Evolutionary conservation across 805 yeast species (phyloP).

Genomic region (Cyberlindnera bimundalis): DNA sequence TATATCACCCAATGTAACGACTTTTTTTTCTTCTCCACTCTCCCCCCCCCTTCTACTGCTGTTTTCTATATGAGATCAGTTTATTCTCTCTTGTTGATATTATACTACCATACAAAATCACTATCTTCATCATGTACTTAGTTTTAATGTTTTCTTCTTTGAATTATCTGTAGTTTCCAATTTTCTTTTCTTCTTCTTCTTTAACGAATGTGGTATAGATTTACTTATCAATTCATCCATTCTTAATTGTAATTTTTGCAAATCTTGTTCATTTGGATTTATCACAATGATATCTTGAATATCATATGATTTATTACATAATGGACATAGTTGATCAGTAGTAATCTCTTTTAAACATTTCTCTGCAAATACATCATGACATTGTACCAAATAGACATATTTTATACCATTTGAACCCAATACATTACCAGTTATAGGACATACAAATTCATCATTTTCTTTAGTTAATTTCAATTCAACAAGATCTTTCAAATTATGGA

Average conservation of each 20-base stretch:
- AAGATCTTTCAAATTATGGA: constrained; percentile 41
- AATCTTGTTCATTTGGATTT: constrained; percentile 30
- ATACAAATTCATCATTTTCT: constrained; percentile 28
- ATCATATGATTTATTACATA: constrained; percentile 33
- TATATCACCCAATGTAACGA: no score
- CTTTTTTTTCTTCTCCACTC: no score
- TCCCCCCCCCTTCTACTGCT: no score
- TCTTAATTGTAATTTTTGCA: constrained; percentile 24
- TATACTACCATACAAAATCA: no score
- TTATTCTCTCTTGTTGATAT: no score
- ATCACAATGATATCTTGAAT: constrained; percentile 36
- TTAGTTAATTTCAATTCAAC: constrained; percentile 37
- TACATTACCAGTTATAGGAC: constrained; percentile 36
- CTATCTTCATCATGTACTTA: background rate
- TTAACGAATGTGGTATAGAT: constrained; percentile 37
- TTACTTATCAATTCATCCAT: constrained; percentile 20
- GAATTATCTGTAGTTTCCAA: background rate
- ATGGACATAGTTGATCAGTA: constrained; percentile 34
- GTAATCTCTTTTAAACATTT: constrained; percentile 29
- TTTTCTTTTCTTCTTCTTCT: constrained; percentile 22
- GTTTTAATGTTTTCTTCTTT: constrained; percentile 1
- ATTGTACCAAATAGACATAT: constrained; percentile 44
- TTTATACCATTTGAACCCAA: constrained; percentile 34
- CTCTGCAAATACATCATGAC: constrained; percentile 42
- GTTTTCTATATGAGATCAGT: no score